Base-by-base conservation (phyloP, 2,329 filamentous ascomycete genomes). In the Beauveria varroae region DNA sequence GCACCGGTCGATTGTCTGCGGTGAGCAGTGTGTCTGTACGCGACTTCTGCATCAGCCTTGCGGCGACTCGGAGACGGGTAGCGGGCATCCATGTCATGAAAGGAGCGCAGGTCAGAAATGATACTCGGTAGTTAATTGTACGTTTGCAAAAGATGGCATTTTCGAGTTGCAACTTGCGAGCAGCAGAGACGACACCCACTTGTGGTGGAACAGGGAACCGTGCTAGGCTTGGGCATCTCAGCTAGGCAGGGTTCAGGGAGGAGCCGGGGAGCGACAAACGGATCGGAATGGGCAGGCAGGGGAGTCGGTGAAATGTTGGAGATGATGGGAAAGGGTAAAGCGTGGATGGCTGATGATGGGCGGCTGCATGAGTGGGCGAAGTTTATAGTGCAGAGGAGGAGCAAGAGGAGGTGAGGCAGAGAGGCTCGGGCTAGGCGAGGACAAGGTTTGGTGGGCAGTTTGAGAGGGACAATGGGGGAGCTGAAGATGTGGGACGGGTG, bases 201-300 rank as follows among this genome's bases (percentile, higher is more conserved):
- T 58, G 56, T 34, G 7, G 46, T 51, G 34, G 46, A 44, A 46
- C 46, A 40, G 34, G 46, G 56, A 47, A 30, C 16, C 18, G 28
- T 28, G 46, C 26, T 37, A 51, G 44, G 20, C 28, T 50, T n/a
- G 20, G 24, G n/a, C 57, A 52, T 60, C 57, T 60, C 57, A 60
- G 57, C 57, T 60, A 52, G 40, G 49, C 57, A 60, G 57, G 57
- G 40, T 60, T 16, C 40, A 30, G 6, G n/a, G 30, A 18, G 26
- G 49, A 30, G 24, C 20, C 22, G 40, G 44, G 30, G 34, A 18
- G 46, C 18, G 41, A 26, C 9, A 37, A 12, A 20, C 14, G 20
- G n/a, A 24, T n/a, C n/a, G 16, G 43, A 57, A 46, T 12, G 9
- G 40, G 40, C 40, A 18, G 26, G 34, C 5, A 40, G 34, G 37